Evolutionary conservation across 1,284 basidiomycete genomes (phyloP), one percentile per base, ranked within the genome.

Genomic region (Microbotryum silenes-acaulis): DNA sequence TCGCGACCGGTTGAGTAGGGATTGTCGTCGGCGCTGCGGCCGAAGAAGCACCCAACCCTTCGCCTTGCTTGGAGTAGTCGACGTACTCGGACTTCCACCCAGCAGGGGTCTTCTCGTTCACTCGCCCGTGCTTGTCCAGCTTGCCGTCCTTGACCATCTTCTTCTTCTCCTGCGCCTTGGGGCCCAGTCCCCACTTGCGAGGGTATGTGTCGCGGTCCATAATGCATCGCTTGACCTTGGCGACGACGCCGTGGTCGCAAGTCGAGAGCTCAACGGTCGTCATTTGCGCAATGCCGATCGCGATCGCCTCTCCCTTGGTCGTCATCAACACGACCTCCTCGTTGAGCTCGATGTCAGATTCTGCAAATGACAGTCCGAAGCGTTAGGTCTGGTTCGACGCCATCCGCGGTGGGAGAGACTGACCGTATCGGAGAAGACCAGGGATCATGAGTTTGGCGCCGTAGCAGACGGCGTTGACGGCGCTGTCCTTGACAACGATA

Each of bases 381-480:
- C 45, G 12, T 14, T 25, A 21, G n/a, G 4, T 51, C 50, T 29
- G 0, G 27, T 9, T 5, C 50, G 9, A 29, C 37, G 10, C n/a
- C 18, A 23, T 33, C 23, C 47, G 37, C 20, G 21, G 27, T 44
- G 47, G 16, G 25, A 52, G 25, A 23, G 56, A 54, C 61, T 53
- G 42, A 69, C 69, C 75, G 77, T 97, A 99, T 70, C 96, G 89
- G 59, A 99, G 81, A 52, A 99, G 82, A 78, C 96, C 96, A 65
- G 96, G 96, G 72, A 99, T 93, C 96, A 99, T 99, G 74, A 99
- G 86, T 77, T 98, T 97, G 65, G 96, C 96, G 71, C 96, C 96
- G 78, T 99, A 98, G 80, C 96, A 98, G 63, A 99, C 91, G 63
- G 96, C 96, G 74, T 98, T 98, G 73, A 99, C 94, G 20, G 96